A percentile compares a stretch with the other conserved stretches of the same genome.
Evolutionary conservation across 1,284 basidiomycete genomes (phyloP).

Genomic region (Peniophora sp.): DNA sequence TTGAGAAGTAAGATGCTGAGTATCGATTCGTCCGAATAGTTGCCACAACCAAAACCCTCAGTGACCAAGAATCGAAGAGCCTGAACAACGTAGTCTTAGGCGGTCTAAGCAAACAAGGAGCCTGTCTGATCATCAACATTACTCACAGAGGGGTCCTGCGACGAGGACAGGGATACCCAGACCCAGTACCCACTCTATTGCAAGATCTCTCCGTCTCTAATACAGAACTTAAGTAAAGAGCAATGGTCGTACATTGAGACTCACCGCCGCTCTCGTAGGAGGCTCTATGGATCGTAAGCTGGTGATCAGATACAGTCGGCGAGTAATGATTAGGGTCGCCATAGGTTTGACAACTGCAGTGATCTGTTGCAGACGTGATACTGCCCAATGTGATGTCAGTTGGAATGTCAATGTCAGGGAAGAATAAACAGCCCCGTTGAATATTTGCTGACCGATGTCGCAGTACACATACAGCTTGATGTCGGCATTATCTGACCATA

Average conservation of each 20-base stretch:
- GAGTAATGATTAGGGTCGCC: background rate
- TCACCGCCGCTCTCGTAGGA: background rate
- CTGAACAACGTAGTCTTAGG: background rate
- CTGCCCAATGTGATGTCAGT: no score
- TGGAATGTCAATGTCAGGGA: no score
- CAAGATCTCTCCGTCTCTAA: background rate
- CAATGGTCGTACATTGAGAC: background rate
- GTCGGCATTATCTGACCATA: background rate
- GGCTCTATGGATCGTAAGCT: background rate
- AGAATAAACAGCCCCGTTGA: no score
- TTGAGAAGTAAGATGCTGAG: no score
- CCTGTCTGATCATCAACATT: background rate
- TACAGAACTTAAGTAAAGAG: no score
- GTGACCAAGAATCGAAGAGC: background rate
- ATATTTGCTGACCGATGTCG: background rate
- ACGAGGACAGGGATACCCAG: background rate
- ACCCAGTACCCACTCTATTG: background rate
- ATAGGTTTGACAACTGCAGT: background rate
- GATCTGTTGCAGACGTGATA: no score
- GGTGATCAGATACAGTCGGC: background rate
- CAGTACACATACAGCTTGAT: background rate
- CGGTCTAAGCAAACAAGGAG: background rate
- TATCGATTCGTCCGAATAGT: background rate
- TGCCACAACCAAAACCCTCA: background rate
- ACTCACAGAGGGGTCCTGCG: background rate